Conservation (phyloP, 495 filamentous ascomycete species). For the Penicillium tannophilum region DNA sequence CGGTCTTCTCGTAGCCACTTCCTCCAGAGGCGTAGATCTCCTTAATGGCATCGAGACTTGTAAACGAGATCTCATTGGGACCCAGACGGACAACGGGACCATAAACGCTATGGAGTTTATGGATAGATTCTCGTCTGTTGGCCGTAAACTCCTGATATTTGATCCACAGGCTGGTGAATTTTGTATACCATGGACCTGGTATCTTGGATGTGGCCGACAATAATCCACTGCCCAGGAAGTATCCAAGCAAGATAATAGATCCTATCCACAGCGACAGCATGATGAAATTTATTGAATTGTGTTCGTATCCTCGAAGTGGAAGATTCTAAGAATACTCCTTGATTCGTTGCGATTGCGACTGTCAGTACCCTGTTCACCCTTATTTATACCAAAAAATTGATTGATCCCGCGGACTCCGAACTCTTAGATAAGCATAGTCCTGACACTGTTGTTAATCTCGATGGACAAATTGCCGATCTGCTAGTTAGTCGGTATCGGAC, state of each 20-base stretch:
- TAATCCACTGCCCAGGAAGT: constrained; percentile 9
- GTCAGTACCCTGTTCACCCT: background rate
- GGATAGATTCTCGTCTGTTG: constrained; percentile 56
- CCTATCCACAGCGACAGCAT: constrained; percentile 33
- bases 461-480: constrained; percentile 5
- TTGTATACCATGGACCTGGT: constrained; percentile 56
- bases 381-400: constrained; percentile 1
- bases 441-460: background rate
- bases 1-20: constrained; percentile 69
- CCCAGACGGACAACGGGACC: constrained; percentile 59
- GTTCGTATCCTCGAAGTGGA: background rate
- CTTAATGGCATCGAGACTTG: constrained; percentile 57
- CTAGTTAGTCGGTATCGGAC: background rate
- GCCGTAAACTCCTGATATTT: constrained; percentile 61
- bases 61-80: constrained; percentile 65
- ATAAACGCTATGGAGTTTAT: constrained; percentile 56
- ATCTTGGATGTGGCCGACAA: constrained; percentile 29
- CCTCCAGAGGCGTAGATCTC: constrained; percentile 67
- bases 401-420: background rate
- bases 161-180: constrained; percentile 53
- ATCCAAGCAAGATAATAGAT: constrained; percentile 15
- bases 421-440: background rate
- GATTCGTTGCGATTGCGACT: background rate
- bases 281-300: background rate
- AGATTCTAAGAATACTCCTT: background rate